Conservation (phyloP, 106 monocot species). For the Phalaenopsis equestris region DNA sequence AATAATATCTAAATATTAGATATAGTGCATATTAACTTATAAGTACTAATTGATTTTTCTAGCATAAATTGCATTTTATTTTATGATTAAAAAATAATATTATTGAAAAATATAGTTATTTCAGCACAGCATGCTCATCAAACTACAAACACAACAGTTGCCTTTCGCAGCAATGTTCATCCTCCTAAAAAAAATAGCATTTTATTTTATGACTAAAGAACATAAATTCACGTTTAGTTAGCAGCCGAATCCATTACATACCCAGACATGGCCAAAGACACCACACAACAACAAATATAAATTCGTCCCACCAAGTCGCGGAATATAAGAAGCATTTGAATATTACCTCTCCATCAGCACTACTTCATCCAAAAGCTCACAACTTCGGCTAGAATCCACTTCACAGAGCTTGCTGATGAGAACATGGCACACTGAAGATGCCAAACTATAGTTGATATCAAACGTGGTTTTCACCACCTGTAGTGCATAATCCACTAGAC, state of each 20-base stretch:
- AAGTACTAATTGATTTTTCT: no score
- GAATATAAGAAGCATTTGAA: background rate
- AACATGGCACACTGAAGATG: conserved; percentile 17
- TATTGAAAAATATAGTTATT: no score
- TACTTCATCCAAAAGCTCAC: background rate
- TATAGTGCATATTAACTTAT: no score
- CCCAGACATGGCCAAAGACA: background rate
- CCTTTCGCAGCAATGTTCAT: no score
- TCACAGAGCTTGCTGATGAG: conserved; percentile 38
- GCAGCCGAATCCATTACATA: background rate
- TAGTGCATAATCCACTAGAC: conserved; percentile 30
- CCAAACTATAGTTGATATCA: conserved; percentile 34
- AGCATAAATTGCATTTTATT: no score
- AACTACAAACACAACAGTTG: no score
- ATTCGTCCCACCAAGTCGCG: background rate
- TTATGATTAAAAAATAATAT: no score
- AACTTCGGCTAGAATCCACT: background rate
- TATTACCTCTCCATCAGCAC: background rate
- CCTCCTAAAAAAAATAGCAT: no score
- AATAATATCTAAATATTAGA: no score
- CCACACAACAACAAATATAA: background rate
- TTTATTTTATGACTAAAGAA: no score
- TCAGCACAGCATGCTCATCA: no score
- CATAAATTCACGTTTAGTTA: no score
- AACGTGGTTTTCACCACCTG: conserved; percentile 35